Percentiles rank a stretch among this genome's conserved stretches.
Evolutionary conservation across 1,139 yeast genomes (phyloP).

Genomic region (Candida buenavistaensis): DNA sequence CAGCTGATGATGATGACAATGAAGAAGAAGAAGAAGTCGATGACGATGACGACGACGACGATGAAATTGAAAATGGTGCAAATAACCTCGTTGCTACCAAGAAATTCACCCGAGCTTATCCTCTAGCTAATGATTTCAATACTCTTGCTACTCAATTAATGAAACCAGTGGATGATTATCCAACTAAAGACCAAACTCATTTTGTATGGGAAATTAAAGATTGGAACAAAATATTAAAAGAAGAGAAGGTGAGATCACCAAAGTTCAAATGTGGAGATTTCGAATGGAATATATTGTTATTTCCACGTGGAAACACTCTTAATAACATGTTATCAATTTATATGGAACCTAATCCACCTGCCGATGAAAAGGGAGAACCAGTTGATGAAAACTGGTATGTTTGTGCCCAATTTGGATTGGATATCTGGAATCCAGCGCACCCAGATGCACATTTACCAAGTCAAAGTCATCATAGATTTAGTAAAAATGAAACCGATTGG

Average conservation of each 20-base stretch:
- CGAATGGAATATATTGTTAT: constrained; percentile 73
- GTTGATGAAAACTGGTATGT: constrained; percentile 65
- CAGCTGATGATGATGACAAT: constrained; percentile 10
- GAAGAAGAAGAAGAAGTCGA: constrained; percentile 8
- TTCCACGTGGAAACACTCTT: constrained; percentile 70
- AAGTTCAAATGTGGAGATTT: constrained; percentile 64
- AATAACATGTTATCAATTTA: constrained; percentile 56
- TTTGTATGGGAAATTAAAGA: constrained; percentile 77
- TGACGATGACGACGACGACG: constrained; percentile 8
- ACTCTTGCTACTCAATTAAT: constrained; percentile 31
- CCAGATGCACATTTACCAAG: constrained; percentile 62
- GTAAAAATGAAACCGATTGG: constrained; percentile 84
- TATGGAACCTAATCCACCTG: constrained; percentile 57
- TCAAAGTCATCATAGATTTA: constrained; percentile 80
- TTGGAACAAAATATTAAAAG: constrained; percentile 52
- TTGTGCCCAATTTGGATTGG: constrained; percentile 89
- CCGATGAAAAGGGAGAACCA: constrained; percentile 26
- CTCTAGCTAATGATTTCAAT: constrained; percentile 33
- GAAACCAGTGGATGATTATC: constrained; percentile 48
- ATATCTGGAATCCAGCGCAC: constrained; percentile 78
- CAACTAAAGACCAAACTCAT: constrained; percentile 37
- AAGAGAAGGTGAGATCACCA: constrained; percentile 52
- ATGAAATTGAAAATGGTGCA: constrained; percentile 1
- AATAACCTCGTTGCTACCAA: not conserved
- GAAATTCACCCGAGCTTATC: constrained; percentile 11